Conservation (phyloP, 495 filamentous ascomycete species). For the Halenospora varia region DNA sequence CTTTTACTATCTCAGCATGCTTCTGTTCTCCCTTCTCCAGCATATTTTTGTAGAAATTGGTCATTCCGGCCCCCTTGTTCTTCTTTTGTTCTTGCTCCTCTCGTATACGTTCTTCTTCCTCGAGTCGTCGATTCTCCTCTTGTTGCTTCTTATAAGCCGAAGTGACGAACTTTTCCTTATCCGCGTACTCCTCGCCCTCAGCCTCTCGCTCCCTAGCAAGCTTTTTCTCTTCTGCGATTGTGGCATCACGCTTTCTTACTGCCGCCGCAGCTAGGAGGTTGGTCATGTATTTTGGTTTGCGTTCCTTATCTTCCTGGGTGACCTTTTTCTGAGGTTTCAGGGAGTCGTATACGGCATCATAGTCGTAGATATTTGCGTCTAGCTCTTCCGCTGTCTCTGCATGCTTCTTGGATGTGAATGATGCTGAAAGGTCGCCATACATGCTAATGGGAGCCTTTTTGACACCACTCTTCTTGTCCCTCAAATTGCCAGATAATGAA, state of each 20-base stretch:
- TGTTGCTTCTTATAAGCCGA: slow-evolving; percentile 94
- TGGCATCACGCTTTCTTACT: slow-evolving; percentile 80
- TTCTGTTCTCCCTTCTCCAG: slow-evolving; percentile 71
- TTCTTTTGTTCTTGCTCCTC: slow-evolving; percentile 68
- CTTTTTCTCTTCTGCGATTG: slow-evolving; percentile 83
- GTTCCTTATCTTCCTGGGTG: slow-evolving; percentile 35
- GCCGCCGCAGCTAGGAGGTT: slow-evolving; percentile 76
- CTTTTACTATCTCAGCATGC: slow-evolving; percentile 67
- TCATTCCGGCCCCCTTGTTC: slow-evolving; percentile 72
- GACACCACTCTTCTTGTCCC: slow-evolving; percentile 19
- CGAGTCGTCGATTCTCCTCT: slow-evolving; percentile 69
- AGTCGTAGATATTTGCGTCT: slow-evolving; percentile 72
- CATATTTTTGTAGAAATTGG: slow-evolving; percentile 79
- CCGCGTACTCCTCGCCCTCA: slow-evolving; percentile 90
- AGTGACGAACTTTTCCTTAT: slow-evolving; percentile 96
- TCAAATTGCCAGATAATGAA: slow-evolving; percentile 23
- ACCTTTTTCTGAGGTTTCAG: slow-evolving; percentile 39
- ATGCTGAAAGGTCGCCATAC: slow-evolving; percentile 53
- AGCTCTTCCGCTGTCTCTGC: slow-evolving; percentile 51
- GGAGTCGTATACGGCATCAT: slow-evolving; percentile 69
- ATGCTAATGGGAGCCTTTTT: slow-evolving; percentile 30
- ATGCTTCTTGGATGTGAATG: slow-evolving; percentile 49
- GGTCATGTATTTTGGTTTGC: slow-evolving; percentile 79
- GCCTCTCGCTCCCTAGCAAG: slow-evolving; percentile 83
- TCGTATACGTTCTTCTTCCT: slow-evolving; percentile 71